A percentile compares a stretch with the other conserved stretches of the same genome.
phyloP scores from a whole-genome alignment of 805 yeast genomes.

The Cyberlindnera petersonii region DNA sequence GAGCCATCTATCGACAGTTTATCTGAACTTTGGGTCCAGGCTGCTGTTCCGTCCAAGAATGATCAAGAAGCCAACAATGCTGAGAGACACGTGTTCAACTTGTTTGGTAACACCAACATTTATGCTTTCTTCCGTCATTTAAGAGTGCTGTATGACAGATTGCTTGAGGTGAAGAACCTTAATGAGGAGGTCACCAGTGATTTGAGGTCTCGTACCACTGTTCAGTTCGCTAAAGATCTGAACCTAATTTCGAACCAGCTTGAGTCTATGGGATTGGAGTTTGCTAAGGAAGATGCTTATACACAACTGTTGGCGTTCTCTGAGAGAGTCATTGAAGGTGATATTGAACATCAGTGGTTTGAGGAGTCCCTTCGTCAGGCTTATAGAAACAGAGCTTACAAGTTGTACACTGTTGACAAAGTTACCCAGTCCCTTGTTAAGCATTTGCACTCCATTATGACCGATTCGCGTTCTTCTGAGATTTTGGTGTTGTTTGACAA shows the following conservation, averaged over 20 bases:
- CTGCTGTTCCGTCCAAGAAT: constrained; percentile 21
- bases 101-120: constrained; percentile 84
- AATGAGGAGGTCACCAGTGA: constrained; percentile 72
- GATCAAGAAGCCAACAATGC: constrained; percentile 29
- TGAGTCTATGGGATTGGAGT: constrained; percentile 73
- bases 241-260: constrained; percentile 77
- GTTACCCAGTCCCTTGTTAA: constrained; percentile 80
- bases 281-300: constrained; percentile 68
- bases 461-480: constrained; percentile 77
- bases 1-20: constrained; percentile 19
- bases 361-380: constrained; percentile 96
- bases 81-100: constrained; percentile 57
- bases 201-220: constrained; percentile 55
- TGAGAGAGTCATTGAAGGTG: constrained; percentile 78
- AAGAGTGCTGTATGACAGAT: constrained; percentile 75
- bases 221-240: constrained; percentile 82
- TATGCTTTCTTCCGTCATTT: constrained; percentile 87
- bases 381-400: constrained; percentile 88
- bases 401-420: constrained; percentile 88
- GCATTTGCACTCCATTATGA: constrained; percentile 79
- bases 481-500: constrained; percentile 76
- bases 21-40: constrained; percentile 30
- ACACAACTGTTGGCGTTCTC: constrained; percentile 72
- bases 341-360: constrained; percentile 88
- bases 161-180: constrained; percentile 69